phyloP scores from a whole-genome alignment of 108 stramenopile species.

The Nitzschia inconspicua region DNA sequence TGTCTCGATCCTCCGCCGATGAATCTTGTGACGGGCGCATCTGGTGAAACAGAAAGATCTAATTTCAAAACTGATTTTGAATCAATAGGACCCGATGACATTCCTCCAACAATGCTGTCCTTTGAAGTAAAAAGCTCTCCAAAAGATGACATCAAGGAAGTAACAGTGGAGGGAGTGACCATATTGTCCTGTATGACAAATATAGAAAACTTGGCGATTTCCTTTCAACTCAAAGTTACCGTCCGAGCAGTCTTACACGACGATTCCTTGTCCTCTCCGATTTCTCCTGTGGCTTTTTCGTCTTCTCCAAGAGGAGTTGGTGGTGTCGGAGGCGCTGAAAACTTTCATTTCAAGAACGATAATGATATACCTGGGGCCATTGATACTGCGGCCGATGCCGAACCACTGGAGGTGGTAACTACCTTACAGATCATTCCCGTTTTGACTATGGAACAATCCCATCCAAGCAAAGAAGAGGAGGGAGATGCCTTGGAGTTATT shows the following conservation, averaged over 20 bases:
- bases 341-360: background rate
- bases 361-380: background rate
- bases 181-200: slow-evolving; percentile 21
- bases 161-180: slow-evolving; percentile 27
- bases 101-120: background rate
- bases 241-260: slow-evolving; percentile 22
- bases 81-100: background rate
- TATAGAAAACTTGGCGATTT: slow-evolving; percentile 3
- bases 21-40: slow-evolving; percentile 7
- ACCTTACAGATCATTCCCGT: slow-evolving; percentile 25
- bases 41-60: background rate
- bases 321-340: background rate
- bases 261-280: background rate
- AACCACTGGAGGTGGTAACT: background rate
- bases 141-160: background rate
- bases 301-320: background rate
- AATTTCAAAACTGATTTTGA: too few species aligned
- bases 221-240: slow-evolving; percentile 28
- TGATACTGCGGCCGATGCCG: background rate
- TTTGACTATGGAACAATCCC: slow-evolving; percentile 11
- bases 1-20: slow-evolving; percentile 15
- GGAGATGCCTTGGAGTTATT: slow-evolving; percentile 8
- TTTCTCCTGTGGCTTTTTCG: background rate
- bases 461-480: background rate
- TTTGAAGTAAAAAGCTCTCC: slow-evolving; percentile 30